phyloP scores from a whole-genome alignment of 306 rosid species.

The Cicer bijugum region DNA sequence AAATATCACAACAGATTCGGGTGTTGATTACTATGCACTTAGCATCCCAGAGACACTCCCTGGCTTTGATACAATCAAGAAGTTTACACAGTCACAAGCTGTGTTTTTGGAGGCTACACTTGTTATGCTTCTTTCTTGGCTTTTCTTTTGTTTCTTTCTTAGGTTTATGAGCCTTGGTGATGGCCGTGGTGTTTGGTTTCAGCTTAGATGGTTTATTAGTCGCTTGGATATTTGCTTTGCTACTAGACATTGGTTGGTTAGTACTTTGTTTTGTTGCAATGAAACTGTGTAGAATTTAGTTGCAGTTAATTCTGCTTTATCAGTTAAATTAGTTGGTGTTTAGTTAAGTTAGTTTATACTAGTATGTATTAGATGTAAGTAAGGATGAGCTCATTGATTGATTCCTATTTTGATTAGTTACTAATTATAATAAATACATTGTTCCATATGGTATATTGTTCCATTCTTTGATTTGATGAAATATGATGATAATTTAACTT shows the following conservation, averaged over 20 bases:
- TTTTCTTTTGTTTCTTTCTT: slow-evolving; percentile 62
- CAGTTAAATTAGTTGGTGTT: slow-evolving; percentile 16
- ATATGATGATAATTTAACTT: slow-evolving; percentile 25
- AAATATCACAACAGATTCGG: slow-evolving; percentile 53
- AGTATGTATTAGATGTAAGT: neutral
- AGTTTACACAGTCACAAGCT: slow-evolving; percentile 94
- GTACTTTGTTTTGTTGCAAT: slow-evolving; percentile 14
- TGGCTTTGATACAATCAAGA: slow-evolving; percentile 75
- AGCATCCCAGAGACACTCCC: slow-evolving; percentile 65
- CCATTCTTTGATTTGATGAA: neutral
- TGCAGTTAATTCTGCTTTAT: neutral
- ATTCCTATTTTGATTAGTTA: neutral
- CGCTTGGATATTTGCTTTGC: slow-evolving; percentile 90
- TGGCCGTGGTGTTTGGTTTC: slow-evolving; percentile 77
- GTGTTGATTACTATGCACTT: slow-evolving; percentile 58
- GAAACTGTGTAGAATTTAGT: neutral
- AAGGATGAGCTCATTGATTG: neutral
- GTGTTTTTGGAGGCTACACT: slow-evolving; percentile 91
- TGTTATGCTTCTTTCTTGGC: slow-evolving; percentile 79
- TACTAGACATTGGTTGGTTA: slow-evolving; percentile 94
- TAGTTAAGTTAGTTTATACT: neutral
- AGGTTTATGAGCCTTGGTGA: slow-evolving; percentile 71
- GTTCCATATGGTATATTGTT: neutral
- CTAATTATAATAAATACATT: neutral
- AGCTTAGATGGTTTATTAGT: slow-evolving; percentile 84